Base-by-base conservation (phyloP, 1,284 basidiomycete genomes). In the Moesziomyces globuligerus region DNA sequence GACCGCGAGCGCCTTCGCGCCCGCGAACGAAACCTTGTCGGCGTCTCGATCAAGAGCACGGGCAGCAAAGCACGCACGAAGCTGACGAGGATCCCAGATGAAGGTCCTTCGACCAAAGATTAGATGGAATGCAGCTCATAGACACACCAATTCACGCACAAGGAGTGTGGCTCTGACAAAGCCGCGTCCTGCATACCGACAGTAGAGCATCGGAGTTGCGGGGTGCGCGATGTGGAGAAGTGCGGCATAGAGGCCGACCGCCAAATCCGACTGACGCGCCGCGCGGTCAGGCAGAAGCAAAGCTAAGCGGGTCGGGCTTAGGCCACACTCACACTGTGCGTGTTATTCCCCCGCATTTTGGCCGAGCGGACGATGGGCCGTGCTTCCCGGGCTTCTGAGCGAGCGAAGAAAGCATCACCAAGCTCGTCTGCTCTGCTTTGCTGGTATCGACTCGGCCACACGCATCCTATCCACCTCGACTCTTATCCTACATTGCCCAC, bases 31-130 rank as follows among this genome's bases (percentile, higher is more conserved):
- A 54, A 32, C 29, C 48, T 39, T 9, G 55, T 48, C 7, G 62
- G 62, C 3, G 55, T 66, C 47, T 54, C 50, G 34, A 37, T 66
- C 24, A 54, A 38, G 37, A 55, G 51, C 21, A 59, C 62, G 24
- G 48, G 51, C 17, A 59, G 56, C 41, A 66, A 59, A 48, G 46
- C 26, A 39, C 54, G 43, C 51, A 50, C 21, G n/a, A 53, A 47
- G 51, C 11, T 66, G 7, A 13, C 9, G 1, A 42, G 53, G n/a
- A 32, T 26, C 9, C 38, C 32, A 13, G 29, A 4, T 1, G 20
- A 39, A 21, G 32, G 5, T 34, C 15, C 32, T 13, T 34, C 7
- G 15, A 34, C 2, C 15, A 34, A 34, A 17, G 32, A 34, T 13
- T 34, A 7, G 7, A 2, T 34, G 32, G 15, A 17, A 34, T 34